These are phyloP conservation scores for Solanum piurae DNA, from an alignment of 257 asterid genomes.

Conservation along the genomic window DNA sequence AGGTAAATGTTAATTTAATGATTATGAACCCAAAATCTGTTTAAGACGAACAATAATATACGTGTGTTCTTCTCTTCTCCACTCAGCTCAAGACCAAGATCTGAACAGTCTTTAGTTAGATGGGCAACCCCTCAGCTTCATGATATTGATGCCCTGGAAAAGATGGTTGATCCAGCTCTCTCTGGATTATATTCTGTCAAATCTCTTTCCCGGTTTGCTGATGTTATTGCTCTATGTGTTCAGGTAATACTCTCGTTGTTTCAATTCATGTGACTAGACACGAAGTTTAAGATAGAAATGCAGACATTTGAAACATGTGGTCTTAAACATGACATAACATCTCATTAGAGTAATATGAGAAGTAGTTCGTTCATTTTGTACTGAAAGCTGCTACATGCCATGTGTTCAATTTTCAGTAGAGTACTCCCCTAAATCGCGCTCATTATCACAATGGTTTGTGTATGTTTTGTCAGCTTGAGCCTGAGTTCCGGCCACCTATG, in stretches of 20 bases:
- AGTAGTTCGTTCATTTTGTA: no score
- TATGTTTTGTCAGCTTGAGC: constrained; percentile 59
- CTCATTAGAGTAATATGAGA: background rate
- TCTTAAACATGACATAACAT: background rate
- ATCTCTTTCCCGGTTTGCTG: constrained; percentile 91
- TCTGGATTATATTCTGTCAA: constrained; percentile 81
- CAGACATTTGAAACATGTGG: background rate
- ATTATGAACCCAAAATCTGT: background rate
- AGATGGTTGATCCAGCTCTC: constrained; percentile 95
- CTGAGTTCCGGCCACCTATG: constrained; percentile 98
- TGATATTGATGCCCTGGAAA: constrained; percentile 80
- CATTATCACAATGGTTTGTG: background rate
- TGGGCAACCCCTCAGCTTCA: constrained; percentile 99
- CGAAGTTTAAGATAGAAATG: background rate
- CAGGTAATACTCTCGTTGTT: constrained; percentile 32
- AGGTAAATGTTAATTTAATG: constrained; percentile 25
- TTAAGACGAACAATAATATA: background rate
- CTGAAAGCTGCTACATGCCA: background rate
- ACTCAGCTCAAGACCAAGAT: constrained; percentile 64
- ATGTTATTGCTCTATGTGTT: constrained; percentile 87
- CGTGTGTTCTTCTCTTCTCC: background rate
- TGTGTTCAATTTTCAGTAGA: background rate
- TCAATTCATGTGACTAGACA: background rate
- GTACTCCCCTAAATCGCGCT: background rate
- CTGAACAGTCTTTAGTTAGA: constrained; percentile 86